A percentile compares a stretch with the other conserved stretches of the same genome.
Evolutionary conservation across 257 asterid species (phyloP).

Genomic region (Solanum ossicruentum): DNA sequence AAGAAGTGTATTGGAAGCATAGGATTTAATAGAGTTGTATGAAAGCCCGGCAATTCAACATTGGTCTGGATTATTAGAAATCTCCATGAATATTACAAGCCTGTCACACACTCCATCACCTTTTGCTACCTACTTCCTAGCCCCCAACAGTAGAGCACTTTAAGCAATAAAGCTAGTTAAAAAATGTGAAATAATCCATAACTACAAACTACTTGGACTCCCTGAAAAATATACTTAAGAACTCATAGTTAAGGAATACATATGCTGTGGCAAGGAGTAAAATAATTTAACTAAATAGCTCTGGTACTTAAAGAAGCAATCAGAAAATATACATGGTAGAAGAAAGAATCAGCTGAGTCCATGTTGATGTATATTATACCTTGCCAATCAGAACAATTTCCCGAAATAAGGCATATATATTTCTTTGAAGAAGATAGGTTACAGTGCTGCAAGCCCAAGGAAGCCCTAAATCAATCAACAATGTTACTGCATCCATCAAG

Average conservation of each 20-base stretch:
- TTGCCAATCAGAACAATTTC: slow-evolving; percentile 54
- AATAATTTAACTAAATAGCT: neutral
- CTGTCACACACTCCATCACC: neutral
- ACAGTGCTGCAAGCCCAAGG: slow-evolving; percentile 87
- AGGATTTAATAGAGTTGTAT: neutral
- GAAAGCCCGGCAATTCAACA: neutral
- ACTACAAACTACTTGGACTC: neutral
- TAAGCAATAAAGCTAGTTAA: neutral
- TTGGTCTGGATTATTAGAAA: neutral
- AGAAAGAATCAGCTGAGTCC: neutral
- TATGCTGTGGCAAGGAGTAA: neutral
- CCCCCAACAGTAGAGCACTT: neutral
- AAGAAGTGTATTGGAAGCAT: neutral
- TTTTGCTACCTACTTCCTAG: neutral
- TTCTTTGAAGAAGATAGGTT: slow-evolving; percentile 48
- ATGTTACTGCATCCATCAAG: slow-evolving; percentile 48
- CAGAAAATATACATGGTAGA: neutral
- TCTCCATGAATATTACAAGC: neutral
- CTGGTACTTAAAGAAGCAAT: neutral
- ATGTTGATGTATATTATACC: slow-evolving; percentile 27
- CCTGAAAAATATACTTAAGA: neutral
- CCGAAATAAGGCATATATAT: slow-evolving; percentile 60
- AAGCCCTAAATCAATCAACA: slow-evolving; percentile 50
- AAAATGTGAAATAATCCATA: neutral
- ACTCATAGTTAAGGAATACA: neutral